Evolutionary conservation across 2,329 filamentous ascomycete genomes (phyloP).

Genomic region (Cadophora sp.): DNA sequence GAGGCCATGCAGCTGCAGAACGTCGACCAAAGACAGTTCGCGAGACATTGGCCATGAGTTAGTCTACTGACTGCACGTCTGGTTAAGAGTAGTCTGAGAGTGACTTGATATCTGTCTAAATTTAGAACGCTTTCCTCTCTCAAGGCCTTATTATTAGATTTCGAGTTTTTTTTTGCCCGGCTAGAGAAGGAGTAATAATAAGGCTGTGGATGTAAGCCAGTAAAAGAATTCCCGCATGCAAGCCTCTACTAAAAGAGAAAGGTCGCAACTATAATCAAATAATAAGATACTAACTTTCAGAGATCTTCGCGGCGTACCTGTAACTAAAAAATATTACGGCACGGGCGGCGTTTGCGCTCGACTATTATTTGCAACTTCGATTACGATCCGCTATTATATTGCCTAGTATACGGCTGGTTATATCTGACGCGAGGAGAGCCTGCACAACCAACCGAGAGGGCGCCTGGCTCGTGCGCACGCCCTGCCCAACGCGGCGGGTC

Average conservation of each 20-base stretch:
- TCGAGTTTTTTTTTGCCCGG: background rate
- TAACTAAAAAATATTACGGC: background rate
- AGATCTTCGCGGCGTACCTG: no score
- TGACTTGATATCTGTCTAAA: background rate
- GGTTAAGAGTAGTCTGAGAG: background rate
- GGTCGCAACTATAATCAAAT: background rate
- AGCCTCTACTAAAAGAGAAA: background rate
- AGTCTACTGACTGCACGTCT: background rate
- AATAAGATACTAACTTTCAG: background rate
- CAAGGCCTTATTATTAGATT: background rate
- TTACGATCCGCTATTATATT: background rate
- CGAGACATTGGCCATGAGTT: background rate
- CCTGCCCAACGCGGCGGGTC: no score
- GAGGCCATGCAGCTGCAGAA: background rate
- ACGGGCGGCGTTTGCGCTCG: background rate
- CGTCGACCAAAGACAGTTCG: background rate
- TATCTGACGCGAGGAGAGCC: no score
- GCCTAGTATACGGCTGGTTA: background rate
- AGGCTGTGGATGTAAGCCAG: background rate
- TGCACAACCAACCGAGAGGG: background rate
- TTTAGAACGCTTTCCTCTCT: background rate
- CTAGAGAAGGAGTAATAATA: background rate
- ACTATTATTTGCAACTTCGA: no score
- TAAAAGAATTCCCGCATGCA: slow-evolving; percentile 1
- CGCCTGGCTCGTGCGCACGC: background rate